These are phyloP conservation scores for Beta macrorhiza DNA, from an alignment of 179 eudicot genomes.

Conservation along the genomic window DNA sequence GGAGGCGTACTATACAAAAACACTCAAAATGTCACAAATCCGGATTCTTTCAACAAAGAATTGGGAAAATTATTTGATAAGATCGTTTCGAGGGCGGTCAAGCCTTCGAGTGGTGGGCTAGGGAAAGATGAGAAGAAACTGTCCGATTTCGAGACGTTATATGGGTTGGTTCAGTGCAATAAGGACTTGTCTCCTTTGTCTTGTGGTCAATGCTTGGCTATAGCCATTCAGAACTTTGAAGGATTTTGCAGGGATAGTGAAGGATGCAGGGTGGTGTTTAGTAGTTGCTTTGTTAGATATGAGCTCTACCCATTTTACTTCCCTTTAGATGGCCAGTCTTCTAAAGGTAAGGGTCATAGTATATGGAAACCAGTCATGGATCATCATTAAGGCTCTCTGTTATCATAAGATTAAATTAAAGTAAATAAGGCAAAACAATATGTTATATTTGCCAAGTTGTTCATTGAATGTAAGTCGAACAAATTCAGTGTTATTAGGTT, in stretches of 20 bases:
- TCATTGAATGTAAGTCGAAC: not conserved
- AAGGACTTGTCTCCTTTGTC: slow-evolving; percentile 49
- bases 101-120: slow-evolving; percentile 42
- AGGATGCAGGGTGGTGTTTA: slow-evolving; percentile 71
- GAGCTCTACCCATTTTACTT: slow-evolving; percentile 76
- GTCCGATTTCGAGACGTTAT: slow-evolving; percentile 47
- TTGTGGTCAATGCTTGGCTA: slow-evolving; percentile 71
- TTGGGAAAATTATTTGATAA: slow-evolving; percentile 48
- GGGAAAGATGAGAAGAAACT: slow-evolving; percentile 53
- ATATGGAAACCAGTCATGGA: slow-evolving; percentile 1
- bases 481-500: too few species aligned
- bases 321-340: slow-evolving; percentile 39
- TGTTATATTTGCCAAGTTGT: not conserved
- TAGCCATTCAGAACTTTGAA: slow-evolving; percentile 49
- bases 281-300: slow-evolving; percentile 71
- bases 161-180: slow-evolving; percentile 74
- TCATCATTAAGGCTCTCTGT: slow-evolving; percentile 5
- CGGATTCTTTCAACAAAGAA: slow-evolving; percentile 44
- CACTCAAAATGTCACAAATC: slow-evolving; percentile 47
- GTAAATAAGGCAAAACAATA: not conserved
- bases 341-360: slow-evolving; percentile 7
- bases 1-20: slow-evolving; percentile 43
- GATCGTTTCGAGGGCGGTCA: slow-evolving; percentile 43
- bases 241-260: slow-evolving; percentile 47
- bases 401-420: not conserved